phyloP scores from a whole-genome alignment of 2,329 filamentous ascomycete genomes.

The Xylaria sp. region DNA sequence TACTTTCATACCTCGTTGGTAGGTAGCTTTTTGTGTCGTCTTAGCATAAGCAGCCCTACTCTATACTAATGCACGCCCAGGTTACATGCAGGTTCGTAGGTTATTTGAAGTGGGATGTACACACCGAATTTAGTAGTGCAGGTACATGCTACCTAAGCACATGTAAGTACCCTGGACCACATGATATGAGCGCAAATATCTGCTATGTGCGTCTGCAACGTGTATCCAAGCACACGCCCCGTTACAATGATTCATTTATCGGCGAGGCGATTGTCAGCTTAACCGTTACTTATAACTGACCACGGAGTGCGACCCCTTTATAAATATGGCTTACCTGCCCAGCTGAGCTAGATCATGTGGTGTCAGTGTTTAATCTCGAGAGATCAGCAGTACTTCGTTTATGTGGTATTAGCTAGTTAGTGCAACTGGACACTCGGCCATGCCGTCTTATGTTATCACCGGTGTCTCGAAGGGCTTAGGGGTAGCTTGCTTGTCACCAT shows the following conservation, averaged over 20 bases:
- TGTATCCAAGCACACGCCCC: neutral
- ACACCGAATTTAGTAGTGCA: neutral
- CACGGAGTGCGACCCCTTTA: too few relatives aligned
- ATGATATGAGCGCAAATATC: neutral
- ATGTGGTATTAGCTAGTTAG: too few relatives aligned
- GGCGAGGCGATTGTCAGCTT: too few relatives aligned
- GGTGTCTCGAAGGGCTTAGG: conserved; percentile 34
- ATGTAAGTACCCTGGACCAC: neutral
- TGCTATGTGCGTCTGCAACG: neutral
- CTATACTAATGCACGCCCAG: neutral
- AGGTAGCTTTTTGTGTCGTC: too few relatives aligned
- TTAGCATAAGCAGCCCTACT: too few relatives aligned
- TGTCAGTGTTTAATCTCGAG: too few relatives aligned
- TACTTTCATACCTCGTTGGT: too few relatives aligned
- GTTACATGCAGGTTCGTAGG: neutral
- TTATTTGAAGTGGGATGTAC: too few relatives aligned
- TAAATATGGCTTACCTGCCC: too few relatives aligned
- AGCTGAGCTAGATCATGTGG: too few relatives aligned
- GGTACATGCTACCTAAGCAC: neutral
- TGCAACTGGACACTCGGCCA: neutral
- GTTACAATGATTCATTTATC: neutral
- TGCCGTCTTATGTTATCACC: conserved; percentile 34
- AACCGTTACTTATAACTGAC: too few relatives aligned
- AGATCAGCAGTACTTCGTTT: too few relatives aligned
- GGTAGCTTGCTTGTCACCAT: neutral